phyloP scores from a whole-genome alignment of 2,329 filamentous ascomycete species.

The Colletotrichum truncatum region DNA sequence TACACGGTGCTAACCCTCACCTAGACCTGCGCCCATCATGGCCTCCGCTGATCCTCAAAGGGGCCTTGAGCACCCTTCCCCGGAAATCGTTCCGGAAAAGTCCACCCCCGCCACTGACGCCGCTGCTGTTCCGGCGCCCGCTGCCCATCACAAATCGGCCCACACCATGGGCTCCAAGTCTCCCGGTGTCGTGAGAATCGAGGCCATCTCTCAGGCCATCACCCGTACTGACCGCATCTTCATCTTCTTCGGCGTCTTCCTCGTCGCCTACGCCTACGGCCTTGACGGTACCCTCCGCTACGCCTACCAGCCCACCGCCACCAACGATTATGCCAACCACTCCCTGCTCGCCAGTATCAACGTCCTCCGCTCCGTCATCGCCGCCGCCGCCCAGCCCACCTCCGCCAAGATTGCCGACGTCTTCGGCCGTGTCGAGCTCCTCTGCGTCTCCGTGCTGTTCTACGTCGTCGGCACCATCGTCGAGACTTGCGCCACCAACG shows the following conservation, averaged over 20 bases:
- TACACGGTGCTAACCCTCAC: not conserved
- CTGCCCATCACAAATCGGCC: not conserved
- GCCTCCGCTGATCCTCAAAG: constrained; percentile 2
- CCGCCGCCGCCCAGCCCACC: constrained; percentile 65
- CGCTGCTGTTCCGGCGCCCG: not conserved
- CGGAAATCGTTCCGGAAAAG: constrained; percentile 10
- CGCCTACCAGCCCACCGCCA: constrained; percentile 65
- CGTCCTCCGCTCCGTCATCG: constrained; percentile 66
- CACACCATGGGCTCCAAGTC: constrained; percentile 43
- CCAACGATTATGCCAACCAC: constrained; percentile 58
- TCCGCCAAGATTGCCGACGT: constrained; percentile 70
- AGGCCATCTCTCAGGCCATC: constrained; percentile 63
- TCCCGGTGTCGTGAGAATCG: constrained; percentile 67
- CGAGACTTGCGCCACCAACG: constrained; percentile 58
- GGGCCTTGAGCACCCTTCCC: not conserved
- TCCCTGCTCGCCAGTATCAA: constrained; percentile 66
- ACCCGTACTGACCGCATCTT: constrained; percentile 60
- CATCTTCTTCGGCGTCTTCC: constrained; percentile 69
- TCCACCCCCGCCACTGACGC: not conserved
- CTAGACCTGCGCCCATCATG: not conserved
- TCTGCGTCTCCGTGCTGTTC: constrained; percentile 67
- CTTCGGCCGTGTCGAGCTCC: constrained; percentile 69
- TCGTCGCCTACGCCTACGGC: constrained; percentile 71
- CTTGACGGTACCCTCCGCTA: constrained; percentile 66
- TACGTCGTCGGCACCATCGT: constrained; percentile 67